phyloP scores from a whole-genome alignment of 140 eudicot species.

The Flaveria floridana region DNA sequence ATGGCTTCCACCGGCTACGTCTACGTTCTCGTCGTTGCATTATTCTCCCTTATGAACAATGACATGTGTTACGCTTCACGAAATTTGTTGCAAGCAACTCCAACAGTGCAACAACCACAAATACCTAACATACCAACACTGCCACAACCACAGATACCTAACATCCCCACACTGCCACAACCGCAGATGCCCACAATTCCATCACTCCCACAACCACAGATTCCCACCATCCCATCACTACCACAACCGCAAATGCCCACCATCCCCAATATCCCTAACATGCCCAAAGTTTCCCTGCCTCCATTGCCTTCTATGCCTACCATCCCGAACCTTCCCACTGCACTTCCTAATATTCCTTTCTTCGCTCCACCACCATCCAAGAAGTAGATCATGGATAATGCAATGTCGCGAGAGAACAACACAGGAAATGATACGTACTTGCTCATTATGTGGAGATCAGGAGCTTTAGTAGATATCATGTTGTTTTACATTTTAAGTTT shows the following conservation, averaged over 20 bases:
- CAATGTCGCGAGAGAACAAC: not conserved
- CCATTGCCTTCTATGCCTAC: conserved; percentile 35
- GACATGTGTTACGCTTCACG: conserved; percentile 21
- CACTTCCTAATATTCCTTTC: conserved; percentile 31
- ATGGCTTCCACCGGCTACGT: conserved; percentile 29
- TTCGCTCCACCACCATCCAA: conserved; percentile 38
- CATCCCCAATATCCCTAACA: conserved; percentile 22
- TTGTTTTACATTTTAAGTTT: no score
- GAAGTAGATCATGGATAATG: conserved; percentile 15
- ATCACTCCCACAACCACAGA: conserved; percentile 20
- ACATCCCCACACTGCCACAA: conserved; percentile 25
- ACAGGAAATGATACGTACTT: not conserved
- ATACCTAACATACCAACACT: conserved; percentile 26
- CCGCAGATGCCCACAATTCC: conserved; percentile 23
- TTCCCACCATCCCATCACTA: conserved; percentile 15
- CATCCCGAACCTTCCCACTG: conserved; percentile 25
- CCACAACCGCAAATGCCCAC: conserved; percentile 24
- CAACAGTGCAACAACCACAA: conserved; percentile 31
- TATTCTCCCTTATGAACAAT: not conserved
- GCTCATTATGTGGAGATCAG: no score
- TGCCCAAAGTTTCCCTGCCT: conserved; percentile 30
- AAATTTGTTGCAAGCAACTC: conserved; percentile 26
- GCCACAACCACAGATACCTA: conserved; percentile 30
- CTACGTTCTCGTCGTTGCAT: conserved; percentile 17
- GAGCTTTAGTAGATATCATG: no score